Evolutionary conservation across 108 stramenopile genomes (phyloP), one percentile per base, ranked within the genome.

Genomic region (Nitzschia palea): DNA sequence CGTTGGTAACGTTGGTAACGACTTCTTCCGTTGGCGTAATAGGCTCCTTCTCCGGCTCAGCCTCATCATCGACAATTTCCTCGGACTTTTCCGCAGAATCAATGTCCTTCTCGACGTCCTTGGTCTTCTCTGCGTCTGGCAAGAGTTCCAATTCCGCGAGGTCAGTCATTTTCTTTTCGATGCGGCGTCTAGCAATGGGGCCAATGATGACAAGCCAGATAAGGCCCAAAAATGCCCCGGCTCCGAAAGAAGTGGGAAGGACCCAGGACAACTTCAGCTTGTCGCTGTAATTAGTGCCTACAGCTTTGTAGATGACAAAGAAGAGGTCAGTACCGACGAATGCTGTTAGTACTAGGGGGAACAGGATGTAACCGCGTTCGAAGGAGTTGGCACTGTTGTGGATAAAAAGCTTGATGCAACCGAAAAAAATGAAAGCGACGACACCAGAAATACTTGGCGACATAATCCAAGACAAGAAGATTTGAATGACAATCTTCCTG

Each of bases 401-500:
- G 59, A 83, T 64, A 28, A 78, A 64, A 0, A 20, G 1, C 37
- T 50, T 32, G 44, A 69, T 35, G 15, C 57, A 20, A 12, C n/a
- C 51, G 55, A 85, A 87, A 55, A 87, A 31, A 27, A 72, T n/a
- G 48, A 55, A 57, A 20, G 75, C 74, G 8, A 60, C 25, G 2
- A 57, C 23, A 6, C 80, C 85, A 3, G 86, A 65, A 23, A 78
- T 47, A 34, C 83, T 32, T 9, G 89, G 89, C 8, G 86, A 69
- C 12, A 65, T 68, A 31, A 90, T 48, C 87, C 89, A 88, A 0
- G 72, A 75, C 14, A 74, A 68, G 44, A 84, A 70, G 31, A 88
- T 78, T 18, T 75, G 70, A 2, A 12, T 32, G 33, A 44, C 30
- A 26, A 66, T 58, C 10, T 58, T 35, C 86, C 83, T 83, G n/a